Conservation (phyloP, 108 stramenopile genomes). For the Seminavis robusta region DNA sequence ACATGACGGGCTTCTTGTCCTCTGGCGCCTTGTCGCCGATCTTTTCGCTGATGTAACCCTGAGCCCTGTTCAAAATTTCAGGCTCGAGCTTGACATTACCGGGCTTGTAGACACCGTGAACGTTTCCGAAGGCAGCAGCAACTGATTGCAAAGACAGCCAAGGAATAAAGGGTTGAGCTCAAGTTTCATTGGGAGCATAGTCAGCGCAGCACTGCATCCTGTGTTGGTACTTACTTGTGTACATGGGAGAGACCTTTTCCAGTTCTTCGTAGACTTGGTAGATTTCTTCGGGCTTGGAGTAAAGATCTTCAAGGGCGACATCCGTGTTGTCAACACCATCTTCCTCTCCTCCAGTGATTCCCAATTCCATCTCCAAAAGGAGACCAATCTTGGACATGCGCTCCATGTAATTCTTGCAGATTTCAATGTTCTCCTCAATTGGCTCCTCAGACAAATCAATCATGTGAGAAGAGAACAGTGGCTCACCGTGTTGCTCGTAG, state of each 20-base stretch:
- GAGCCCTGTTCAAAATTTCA: slow-evolving; percentile 78
- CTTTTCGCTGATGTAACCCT: slow-evolving; percentile 82
- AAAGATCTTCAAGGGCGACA: slow-evolving; percentile 75
- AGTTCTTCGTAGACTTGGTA: slow-evolving; percentile 73
- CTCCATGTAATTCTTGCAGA: slow-evolving; percentile 79
- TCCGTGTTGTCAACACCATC: slow-evolving; percentile 93
- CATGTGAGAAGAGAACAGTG: slow-evolving; percentile 94
- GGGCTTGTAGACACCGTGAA: slow-evolving; percentile 92
- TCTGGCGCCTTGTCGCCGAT: slow-evolving; percentile 69
- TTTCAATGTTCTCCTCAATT: slow-evolving; percentile 89
- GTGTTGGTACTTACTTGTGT: too few species aligned
- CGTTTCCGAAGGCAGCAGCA: slow-evolving; percentile 94
- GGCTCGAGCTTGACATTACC: slow-evolving; percentile 92
- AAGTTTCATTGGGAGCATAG: too few species aligned
- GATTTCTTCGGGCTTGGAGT: slow-evolving; percentile 93
- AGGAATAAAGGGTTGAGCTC: too few species aligned
- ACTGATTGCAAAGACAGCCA: too few species aligned
- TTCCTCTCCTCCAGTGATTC: slow-evolving; percentile 95
- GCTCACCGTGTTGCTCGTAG: slow-evolving; percentile 81
- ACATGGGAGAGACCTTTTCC: slow-evolving; percentile 46
- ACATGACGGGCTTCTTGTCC: slow-evolving; percentile 80
- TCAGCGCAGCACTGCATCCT: too few species aligned
- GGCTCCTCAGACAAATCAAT: slow-evolving; percentile 94
- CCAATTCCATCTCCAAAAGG: slow-evolving; percentile 92
- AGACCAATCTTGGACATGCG: slow-evolving; percentile 82